Evolutionary conservation across 495 filamentous ascomycete genomes (phyloP).

Genomic region (Massariosphaeria phaeospora): DNA sequence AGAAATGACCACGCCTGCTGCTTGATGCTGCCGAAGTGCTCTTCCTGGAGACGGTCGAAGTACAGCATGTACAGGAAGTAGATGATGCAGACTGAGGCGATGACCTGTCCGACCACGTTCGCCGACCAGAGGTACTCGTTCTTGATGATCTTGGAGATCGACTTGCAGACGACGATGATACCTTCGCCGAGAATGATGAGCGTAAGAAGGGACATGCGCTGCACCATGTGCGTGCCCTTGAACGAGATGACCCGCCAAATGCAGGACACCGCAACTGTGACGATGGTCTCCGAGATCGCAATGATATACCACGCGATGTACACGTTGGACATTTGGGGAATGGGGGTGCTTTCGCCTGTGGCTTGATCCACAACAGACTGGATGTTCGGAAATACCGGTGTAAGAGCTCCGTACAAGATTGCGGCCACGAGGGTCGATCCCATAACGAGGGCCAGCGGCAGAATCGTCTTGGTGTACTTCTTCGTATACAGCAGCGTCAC

Average conservation of each 20-base stretch:
- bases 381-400: slow-evolving; percentile 17
- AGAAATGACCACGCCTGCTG: slow-evolving; percentile 62
- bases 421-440: slow-evolving; percentile 22
- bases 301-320: slow-evolving; percentile 59
- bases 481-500: slow-evolving; percentile 22
- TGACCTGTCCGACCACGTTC: slow-evolving; percentile 45
- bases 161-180: slow-evolving; percentile 48
- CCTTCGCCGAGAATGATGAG: slow-evolving; percentile 68
- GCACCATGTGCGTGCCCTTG: slow-evolving; percentile 60
- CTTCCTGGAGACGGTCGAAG: slow-evolving; percentile 54
- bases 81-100: slow-evolving; percentile 39
- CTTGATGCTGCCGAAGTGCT: slow-evolving; percentile 51
- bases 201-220: slow-evolving; percentile 62
- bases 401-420: slow-evolving; percentile 25
- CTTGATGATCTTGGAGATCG: slow-evolving; percentile 54
- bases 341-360: neutral
- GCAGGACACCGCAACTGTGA: slow-evolving; percentile 53
- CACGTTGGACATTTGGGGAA: slow-evolving; percentile 43
- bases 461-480: slow-evolving; percentile 22
- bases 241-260: slow-evolving; percentile 55
- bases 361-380: neutral
- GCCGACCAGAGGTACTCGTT: slow-evolving; percentile 50
- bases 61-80: slow-evolving; percentile 70
- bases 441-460: slow-evolving; percentile 24
- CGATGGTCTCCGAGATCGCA: slow-evolving; percentile 51